phyloP scores from a whole-genome alignment of 371 early-diverging fungal species.

The Nematocida major region DNA sequence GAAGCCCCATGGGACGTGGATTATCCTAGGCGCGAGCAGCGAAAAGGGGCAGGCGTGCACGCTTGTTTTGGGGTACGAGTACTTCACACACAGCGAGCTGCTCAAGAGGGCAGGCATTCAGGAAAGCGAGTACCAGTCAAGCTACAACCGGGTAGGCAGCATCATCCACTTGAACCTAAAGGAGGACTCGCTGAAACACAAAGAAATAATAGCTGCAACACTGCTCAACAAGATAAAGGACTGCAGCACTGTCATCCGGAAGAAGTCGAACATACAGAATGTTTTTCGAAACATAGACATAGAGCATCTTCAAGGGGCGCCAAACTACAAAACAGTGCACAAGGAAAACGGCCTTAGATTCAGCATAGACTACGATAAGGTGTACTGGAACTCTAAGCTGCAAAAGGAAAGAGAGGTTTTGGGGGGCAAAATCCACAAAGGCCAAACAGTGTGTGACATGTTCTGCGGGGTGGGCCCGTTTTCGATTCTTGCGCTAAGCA shows the following conservation, averaged over 20 bases:
- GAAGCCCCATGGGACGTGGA: background rate
- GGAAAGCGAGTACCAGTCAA: conserved; percentile 42
- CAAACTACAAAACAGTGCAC: conserved; percentile 65
- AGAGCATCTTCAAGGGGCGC: conserved; percentile 60
- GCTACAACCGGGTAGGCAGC: conserved; percentile 61
- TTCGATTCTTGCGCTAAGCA: conserved; percentile 81
- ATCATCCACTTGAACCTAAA: conserved; percentile 64
- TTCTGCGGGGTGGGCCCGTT: conserved; percentile 97
- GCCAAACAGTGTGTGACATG: conserved; percentile 76
- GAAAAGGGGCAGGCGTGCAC: background rate
- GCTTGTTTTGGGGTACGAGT: conserved; percentile 42
- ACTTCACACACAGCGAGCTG: conserved; percentile 52
- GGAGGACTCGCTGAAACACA: conserved; percentile 56
- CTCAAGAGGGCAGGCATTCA: conserved; percentile 27
- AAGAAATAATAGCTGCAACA: conserved; percentile 58
- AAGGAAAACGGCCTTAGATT: conserved; percentile 80
- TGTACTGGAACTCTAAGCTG: conserved; percentile 96
- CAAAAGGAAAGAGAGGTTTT: conserved; percentile 86
- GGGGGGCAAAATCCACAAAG: conserved; percentile 70
- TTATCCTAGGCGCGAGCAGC: background rate
- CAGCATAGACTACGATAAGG: conserved; percentile 84
- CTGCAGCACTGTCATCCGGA: conserved; percentile 61
- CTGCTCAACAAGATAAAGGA: conserved; percentile 60
- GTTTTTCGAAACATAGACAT: conserved; percentile 59
- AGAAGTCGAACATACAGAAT: conserved; percentile 57